Percentiles rank a stretch among this genome's conserved stretches.
Conservation (phyloP, 2,329 filamentous ascomycete genomes). For the Helicocarpus griseus region DNA sequence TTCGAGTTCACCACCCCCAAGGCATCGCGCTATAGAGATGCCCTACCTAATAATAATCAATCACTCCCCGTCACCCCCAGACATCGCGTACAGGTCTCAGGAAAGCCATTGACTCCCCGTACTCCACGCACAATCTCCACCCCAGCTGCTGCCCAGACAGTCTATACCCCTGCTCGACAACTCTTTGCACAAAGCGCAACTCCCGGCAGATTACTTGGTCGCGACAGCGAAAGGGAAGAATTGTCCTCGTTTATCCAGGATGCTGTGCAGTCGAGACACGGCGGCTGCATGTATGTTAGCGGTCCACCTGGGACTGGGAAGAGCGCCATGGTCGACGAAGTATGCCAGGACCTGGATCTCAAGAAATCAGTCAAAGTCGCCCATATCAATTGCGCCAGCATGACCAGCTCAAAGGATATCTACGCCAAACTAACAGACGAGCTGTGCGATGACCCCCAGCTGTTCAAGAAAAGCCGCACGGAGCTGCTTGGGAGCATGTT, state of each 20-base stretch:
- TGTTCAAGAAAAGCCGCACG: conserved; percentile 57
- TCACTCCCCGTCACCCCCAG: conserved; percentile 68
- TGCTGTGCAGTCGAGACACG: conserved; percentile 49
- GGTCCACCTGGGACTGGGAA: conserved; percentile 95
- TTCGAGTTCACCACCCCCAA: conserved; percentile 41
- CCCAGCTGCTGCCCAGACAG: conserved; percentile 57
- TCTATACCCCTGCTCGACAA: conserved; percentile 82
- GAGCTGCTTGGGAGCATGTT: conserved; percentile 63
- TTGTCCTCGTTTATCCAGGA: conserved; percentile 59
- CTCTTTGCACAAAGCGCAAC: conserved; percentile 73
- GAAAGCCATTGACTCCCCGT: conserved; percentile 64
- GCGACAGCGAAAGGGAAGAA: conserved; percentile 59
- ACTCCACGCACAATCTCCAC: conserved; percentile 68
- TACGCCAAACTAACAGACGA: conserved; percentile 68
- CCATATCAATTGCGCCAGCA: conserved; percentile 95
- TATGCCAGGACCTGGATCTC: conserved; percentile 49
- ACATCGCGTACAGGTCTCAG: conserved; percentile 69
- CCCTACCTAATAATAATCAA: conserved; percentile 45
- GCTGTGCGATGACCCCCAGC: conserved; percentile 53
- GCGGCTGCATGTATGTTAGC: conserved; percentile 87
- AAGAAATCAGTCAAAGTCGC: conserved; percentile 50
- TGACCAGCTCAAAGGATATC: conserved; percentile 78
- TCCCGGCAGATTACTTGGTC: conserved; percentile 65
- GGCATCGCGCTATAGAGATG: conserved; percentile 68
- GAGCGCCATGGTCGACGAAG: conserved; percentile 80